Evolutionary conservation across 768 basidiomycete species (phyloP).

Genomic region (Chalciporus sphaerocephalus): DNA sequence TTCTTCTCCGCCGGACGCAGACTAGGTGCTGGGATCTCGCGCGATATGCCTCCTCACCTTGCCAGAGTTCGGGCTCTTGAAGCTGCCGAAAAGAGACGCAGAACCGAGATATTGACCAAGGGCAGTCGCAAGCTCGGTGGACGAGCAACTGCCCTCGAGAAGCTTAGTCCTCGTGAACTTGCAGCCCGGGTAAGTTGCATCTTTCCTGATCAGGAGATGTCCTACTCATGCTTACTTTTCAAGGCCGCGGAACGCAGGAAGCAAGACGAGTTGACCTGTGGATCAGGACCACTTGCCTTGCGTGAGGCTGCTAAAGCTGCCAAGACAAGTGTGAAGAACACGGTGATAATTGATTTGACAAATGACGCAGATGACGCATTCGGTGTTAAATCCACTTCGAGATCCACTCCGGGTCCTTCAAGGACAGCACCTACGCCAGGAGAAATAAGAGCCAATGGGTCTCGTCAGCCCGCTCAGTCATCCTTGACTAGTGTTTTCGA

Average conservation of each 20-base stretch:
- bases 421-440: neutral
- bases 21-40: slow-evolving; percentile 64
- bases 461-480: neutral
- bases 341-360: slow-evolving; percentile 56
- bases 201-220: slow-evolving; percentile 1
- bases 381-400: slow-evolving; percentile 21
- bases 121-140: slow-evolving; percentile 62
- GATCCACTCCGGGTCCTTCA: slow-evolving; percentile 24
- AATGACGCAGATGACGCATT: slow-evolving; percentile 20
- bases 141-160: slow-evolving; percentile 33
- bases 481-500: neutral
- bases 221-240: slow-evolving; percentile 1
- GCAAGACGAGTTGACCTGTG: slow-evolving; percentile 73
- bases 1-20: slow-evolving; percentile 75
- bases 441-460: neutral
- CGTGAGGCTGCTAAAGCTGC: slow-evolving; percentile 68
- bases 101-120: slow-evolving; percentile 42
- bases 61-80: slow-evolving; percentile 67
- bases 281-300: slow-evolving; percentile 50
- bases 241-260: slow-evolving; percentile 85
- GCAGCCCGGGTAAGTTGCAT: slow-evolving; percentile 53
- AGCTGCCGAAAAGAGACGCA: slow-evolving; percentile 72
- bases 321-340: slow-evolving; percentile 55
- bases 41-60: slow-evolving; percentile 60
- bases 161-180: slow-evolving; percentile 62